Percentiles rank a stretch among this genome's conserved stretches.
Evolutionary conservation across 495 filamentous ascomycete genomes (phyloP).

Genomic region (Penicillium fimorum): DNA sequence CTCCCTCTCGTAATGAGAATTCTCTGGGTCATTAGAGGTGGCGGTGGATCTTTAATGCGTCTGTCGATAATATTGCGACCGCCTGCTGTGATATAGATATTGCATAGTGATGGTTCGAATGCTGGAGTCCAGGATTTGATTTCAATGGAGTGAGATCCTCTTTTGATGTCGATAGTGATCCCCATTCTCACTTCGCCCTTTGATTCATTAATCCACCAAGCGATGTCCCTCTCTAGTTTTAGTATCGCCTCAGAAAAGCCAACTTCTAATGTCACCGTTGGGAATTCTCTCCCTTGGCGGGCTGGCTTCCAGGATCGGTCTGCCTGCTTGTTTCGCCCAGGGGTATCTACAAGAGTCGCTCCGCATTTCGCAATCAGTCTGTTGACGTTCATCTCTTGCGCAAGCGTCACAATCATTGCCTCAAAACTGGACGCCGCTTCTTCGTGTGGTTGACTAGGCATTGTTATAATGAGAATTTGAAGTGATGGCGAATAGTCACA

Average conservation of each 20-base stretch:
- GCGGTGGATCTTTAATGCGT: not conserved
- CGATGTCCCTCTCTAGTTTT: slow-evolving; percentile 4
- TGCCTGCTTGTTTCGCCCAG: slow-evolving; percentile 7
- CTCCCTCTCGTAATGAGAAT: not conserved
- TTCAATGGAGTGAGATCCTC: not conserved
- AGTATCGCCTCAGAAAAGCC: slow-evolving; percentile 4
- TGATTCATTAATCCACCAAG: slow-evolving; percentile 12
- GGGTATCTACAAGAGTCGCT: not conserved
- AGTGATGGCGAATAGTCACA: slow-evolving; percentile 10
- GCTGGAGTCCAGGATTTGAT: not conserved
- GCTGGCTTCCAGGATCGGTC: slow-evolving; percentile 6
- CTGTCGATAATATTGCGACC: not conserved
- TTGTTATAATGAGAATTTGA: slow-evolving; percentile 10
- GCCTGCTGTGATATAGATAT: not conserved
- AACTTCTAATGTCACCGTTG: slow-evolving; percentile 8
- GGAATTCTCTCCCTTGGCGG: slow-evolving; percentile 8
- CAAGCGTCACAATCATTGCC: not conserved
- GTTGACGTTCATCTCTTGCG: not conserved
- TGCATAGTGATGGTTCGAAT: not conserved
- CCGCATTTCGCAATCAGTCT: not conserved
- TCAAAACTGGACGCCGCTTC: not conserved
- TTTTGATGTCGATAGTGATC: slow-evolving; percentile 7
- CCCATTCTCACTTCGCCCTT: slow-evolving; percentile 9
- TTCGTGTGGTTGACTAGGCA: not conserved
- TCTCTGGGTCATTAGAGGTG: not conserved